Base-by-base conservation (phyloP, 2,329 filamentous ascomycete genomes). In the Beauveria pseudobassiana region DNA sequence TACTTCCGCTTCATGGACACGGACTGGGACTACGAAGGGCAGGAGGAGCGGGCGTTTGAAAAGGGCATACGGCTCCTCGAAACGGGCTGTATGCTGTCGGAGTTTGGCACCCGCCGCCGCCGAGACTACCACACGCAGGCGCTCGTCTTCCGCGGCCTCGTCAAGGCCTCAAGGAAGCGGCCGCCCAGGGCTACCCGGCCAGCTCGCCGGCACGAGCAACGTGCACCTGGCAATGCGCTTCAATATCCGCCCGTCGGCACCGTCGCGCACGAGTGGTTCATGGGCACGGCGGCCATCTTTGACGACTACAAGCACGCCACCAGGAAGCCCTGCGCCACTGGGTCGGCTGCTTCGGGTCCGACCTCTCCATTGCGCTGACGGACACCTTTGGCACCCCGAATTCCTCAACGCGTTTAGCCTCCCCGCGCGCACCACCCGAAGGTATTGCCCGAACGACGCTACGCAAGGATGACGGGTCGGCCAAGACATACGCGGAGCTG, bases 141-240 rank as follows among this genome's bases (percentile, higher is more conserved):
- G 30, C 78, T 97, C 50, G 93, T 99, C 0, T 90, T 99, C 74
- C 84, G 88, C 64, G 95, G 95, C 0, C 78, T 99, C n/a, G 83
- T 88, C 43, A 85, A 86, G 67, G 93, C 95, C 18, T 87, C 66
- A 86, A 87, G 67, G 88, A 92, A 62, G 88, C 83, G 0, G 78
- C 83, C 64, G 79, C 83, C 66, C 81, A 82, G 45, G 88, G 87
- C 1, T 82, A 86, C 70, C 76, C 81, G 1, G 93, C 10, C 88
- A 87, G 71, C 81, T 98, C 52, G 85, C 88, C 0, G 95, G 95
- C 12, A 96, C 93, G 0, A 98, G 93, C 74, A 99, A 99, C 70
- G 95, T 99, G 4, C 93, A 98, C 73, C 86, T 99, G 66, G 95
- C 95, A 12, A 96, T 96, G 91, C 89, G 91, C 69, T 93, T 96